These are phyloP conservation scores for Hyphopichia khmerensis DNA, from an alignment of 1,139 yeast genomes.

Conservation along the genomic window DNA sequence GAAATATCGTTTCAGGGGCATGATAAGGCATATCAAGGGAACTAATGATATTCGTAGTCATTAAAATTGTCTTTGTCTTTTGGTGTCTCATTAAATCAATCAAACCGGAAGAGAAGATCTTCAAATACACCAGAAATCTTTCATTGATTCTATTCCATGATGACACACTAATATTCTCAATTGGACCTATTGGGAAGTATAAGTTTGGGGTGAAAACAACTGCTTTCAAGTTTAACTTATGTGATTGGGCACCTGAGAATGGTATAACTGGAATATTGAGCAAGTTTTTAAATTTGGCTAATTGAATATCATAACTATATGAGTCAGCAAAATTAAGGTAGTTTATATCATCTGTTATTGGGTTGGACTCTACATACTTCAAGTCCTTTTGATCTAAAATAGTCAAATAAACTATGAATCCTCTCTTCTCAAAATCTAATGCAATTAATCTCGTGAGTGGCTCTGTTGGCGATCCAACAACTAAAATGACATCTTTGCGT, in stretches of 20 bases:
- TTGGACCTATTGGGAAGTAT: slow-evolving; percentile 67
- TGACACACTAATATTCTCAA: slow-evolving; percentile 53
- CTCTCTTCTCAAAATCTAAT: slow-evolving; percentile 71
- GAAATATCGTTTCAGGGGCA: slow-evolving; percentile 47
- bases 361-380: slow-evolving; percentile 55
- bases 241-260: slow-evolving; percentile 55
- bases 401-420: slow-evolving; percentile 77
- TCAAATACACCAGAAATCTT: slow-evolving; percentile 46
- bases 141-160: slow-evolving; percentile 55
- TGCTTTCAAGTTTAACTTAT: slow-evolving; percentile 52
- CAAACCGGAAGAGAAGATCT: slow-evolving; percentile 56
- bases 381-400: slow-evolving; percentile 65
- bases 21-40: slow-evolving; percentile 47
- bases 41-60: slow-evolving; percentile 45
- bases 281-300: slow-evolving; percentile 40
- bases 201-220: slow-evolving; percentile 64
- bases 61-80: slow-evolving; percentile 42
- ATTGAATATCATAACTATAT: slow-evolving; percentile 28
- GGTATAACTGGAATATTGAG: slow-evolving; percentile 40
- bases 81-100: slow-evolving; percentile 53
- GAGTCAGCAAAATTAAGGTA: slow-evolving; percentile 34
- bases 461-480: slow-evolving; percentile 77
- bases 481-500: slow-evolving; percentile 67
- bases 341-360: slow-evolving; percentile 53
- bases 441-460: slow-evolving; percentile 71